Evolutionary conservation across 805 yeast species (phyloP).

Genomic region (Candida cerambycidarum): DNA sequence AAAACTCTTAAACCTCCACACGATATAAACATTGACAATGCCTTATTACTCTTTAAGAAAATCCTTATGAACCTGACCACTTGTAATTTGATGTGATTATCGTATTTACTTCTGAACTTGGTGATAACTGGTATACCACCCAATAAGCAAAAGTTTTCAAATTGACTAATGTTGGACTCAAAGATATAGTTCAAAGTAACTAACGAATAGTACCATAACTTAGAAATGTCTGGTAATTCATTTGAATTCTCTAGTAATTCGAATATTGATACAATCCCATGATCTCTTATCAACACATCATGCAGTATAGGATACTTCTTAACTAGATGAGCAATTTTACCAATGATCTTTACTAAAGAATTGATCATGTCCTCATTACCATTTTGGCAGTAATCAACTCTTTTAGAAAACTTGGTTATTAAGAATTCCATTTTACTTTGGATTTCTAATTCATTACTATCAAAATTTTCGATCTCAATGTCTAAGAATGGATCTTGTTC

Average conservation of each 20-base stretch:
- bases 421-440: constrained; percentile 41
- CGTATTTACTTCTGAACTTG: constrained; percentile 34
- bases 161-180: constrained; percentile 26
- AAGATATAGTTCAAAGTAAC: constrained; percentile 36
- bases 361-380: constrained; percentile 31
- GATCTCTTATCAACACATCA: constrained; percentile 39
- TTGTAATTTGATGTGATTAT: constrained; percentile 32
- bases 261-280: constrained; percentile 38
- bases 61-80: constrained; percentile 36
- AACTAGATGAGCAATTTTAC: constrained; percentile 37
- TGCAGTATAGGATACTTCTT: constrained; percentile 42
- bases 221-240: constrained; percentile 31
- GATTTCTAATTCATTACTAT: constrained; percentile 41
- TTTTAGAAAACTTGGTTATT: constrained; percentile 28
- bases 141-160: constrained; percentile 42
- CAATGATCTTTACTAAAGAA: constrained; percentile 34
- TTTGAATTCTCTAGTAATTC: constrained; percentile 38
- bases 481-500: constrained; percentile 37
- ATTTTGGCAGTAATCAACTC: constrained; percentile 29
- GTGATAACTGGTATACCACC: constrained; percentile 46
- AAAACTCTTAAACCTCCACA: constrained; percentile 47
- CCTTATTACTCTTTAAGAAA: constrained; percentile 33
- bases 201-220: constrained; percentile 38
- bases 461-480: constrained; percentile 38
- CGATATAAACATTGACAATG: constrained; percentile 42